Evolutionary conservation across 148 eudicot species (phyloP).

Genomic region (Camellia lanceoleosa): DNA sequence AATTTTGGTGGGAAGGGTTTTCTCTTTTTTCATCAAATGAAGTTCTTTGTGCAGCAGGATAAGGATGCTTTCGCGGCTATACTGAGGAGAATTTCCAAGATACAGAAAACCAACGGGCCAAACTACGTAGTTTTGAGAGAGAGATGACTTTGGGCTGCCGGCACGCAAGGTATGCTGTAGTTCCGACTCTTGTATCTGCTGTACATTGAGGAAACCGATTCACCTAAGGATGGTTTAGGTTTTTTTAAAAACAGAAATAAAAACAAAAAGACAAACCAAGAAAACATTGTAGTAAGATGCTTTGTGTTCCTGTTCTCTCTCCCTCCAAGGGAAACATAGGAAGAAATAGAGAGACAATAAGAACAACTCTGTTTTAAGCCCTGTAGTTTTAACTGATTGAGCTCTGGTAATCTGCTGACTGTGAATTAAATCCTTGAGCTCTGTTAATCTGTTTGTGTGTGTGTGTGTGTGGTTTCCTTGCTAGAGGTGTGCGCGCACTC

Average conservation of each 20-base stretch:
- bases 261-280: background rate
- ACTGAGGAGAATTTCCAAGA: slow-evolving; percentile 75
- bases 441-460: too few species aligned
- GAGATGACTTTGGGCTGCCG: slow-evolving; percentile 21
- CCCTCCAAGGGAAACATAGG: background rate
- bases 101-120: slow-evolving; percentile 65
- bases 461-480: too few species aligned
- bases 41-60: slow-evolving; percentile 61
- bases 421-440: too few species aligned
- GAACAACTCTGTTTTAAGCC: background rate
- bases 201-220: background rate
- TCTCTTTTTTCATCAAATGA: background rate
- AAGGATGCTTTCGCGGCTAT: slow-evolving; percentile 81
- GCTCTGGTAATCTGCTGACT: too few species aligned
- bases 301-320: background rate
- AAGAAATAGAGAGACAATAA: background rate
- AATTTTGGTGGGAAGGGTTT: background rate
- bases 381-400: background rate
- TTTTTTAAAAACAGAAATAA: background rate
- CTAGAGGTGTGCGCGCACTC: too few species aligned
- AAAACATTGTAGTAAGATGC: background rate
- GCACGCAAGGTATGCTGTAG: background rate
- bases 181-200: background rate
- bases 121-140: slow-evolving; percentile 66
- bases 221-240: background rate